A percentile compares a stretch with the other conserved stretches of the same genome.
phyloP scores from a whole-genome alignment of 1,139 yeast genomes.

The Hemisphaericaspora xylanilytica region DNA sequence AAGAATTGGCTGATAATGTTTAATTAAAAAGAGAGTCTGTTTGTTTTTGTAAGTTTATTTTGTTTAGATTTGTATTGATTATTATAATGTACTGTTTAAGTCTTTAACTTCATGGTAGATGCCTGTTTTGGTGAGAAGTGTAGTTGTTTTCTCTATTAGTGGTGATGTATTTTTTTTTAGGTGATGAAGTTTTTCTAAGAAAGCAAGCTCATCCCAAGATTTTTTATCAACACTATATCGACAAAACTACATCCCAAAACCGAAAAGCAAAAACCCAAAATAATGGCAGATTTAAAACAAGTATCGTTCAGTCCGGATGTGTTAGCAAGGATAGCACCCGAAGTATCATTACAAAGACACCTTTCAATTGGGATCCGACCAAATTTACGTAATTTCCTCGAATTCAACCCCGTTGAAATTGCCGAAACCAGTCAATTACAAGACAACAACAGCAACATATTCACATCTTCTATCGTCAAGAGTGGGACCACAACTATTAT shows the following conservation, averaged over 20 bases:
- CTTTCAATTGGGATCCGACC: constrained; percentile 71
- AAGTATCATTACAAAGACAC: constrained; percentile 76
- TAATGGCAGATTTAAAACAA: constrained; percentile 26
- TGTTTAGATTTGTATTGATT: background rate
- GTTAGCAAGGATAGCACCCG: constrained; percentile 83
- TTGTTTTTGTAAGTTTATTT: background rate
- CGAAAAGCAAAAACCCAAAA: too few relatives aligned
- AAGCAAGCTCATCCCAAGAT: background rate
- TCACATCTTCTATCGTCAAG: constrained; percentile 73
- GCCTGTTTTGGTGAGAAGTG: background rate
- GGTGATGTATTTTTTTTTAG: background rate
- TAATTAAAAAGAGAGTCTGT: constrained; percentile 19
- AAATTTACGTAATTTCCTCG: constrained; percentile 65
- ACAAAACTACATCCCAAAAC: background rate
- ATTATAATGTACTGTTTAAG: background rate
- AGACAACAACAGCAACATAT: constrained; percentile 39
- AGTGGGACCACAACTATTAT: constrained; percentile 76
- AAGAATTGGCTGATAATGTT: constrained; percentile 66
- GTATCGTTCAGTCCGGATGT: constrained; percentile 76
- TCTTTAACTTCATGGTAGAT: background rate
- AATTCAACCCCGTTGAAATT: constrained; percentile 61
- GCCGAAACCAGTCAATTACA: constrained; percentile 22
- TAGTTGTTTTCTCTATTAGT: background rate
- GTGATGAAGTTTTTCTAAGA: too few relatives aligned
- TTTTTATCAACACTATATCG: background rate